Conservation (phyloP, 371 early-diverging fungal genomes). For the Actinomucor elegans region DNA sequence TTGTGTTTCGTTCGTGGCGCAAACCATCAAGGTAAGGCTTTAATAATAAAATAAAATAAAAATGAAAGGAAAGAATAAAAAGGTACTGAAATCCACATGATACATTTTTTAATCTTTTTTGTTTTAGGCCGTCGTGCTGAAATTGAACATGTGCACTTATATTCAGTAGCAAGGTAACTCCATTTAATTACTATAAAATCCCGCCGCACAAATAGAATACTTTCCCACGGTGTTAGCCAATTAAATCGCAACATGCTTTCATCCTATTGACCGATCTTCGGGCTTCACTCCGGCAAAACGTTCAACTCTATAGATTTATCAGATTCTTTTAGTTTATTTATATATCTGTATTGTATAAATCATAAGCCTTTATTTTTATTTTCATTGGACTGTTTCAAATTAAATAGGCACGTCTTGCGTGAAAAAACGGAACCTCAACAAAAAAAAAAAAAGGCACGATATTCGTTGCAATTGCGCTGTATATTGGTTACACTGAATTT, state of each 20-base stretch:
- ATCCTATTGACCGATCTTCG: constrained; percentile 9
- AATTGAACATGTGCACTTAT: constrained; percentile 6
- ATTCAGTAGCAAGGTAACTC: constrained; percentile 5
- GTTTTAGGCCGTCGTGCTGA: not conserved
- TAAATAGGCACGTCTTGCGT: not conserved
- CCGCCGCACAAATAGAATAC: constrained; percentile 4
- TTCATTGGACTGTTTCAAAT: not conserved
- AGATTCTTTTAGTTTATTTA: not conserved
- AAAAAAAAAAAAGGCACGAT: not conserved
- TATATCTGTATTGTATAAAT: not conserved
- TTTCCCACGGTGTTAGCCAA: constrained; percentile 35
- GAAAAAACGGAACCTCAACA: not conserved
- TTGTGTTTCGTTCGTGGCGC: constrained; percentile 10
- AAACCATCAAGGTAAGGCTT: constrained; percentile 13
- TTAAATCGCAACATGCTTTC: not conserved
- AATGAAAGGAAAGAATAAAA: constrained; percentile 11
- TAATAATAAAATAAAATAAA: not conserved
- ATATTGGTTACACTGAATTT: not conserved
- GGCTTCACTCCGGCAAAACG: constrained; percentile 4
- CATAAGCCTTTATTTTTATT: not conserved
- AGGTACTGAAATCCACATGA: constrained; percentile 1
- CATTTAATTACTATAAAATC: too few species aligned
- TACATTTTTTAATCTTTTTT: not conserved
- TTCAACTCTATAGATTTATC: not conserved
- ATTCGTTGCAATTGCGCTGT: not conserved